phyloP scores from a whole-genome alignment of 352 stramenopile genomes.

The Phytopythium oedochilum region DNA sequence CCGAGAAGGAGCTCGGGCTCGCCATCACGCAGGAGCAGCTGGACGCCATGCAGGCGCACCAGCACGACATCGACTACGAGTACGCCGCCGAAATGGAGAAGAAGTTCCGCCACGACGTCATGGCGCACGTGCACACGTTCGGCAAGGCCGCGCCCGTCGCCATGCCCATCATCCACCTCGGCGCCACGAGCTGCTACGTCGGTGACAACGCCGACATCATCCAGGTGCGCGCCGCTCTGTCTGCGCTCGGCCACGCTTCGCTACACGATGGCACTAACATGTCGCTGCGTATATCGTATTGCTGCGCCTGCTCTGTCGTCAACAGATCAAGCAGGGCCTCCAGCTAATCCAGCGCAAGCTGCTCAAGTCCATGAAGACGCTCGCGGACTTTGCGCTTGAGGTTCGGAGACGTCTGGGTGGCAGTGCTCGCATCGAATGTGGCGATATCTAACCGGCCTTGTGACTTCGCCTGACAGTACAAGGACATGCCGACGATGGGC shows the following conservation, averaged over 20 bases:
- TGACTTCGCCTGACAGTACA: constrained; percentile 72
- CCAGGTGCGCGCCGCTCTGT: constrained; percentile 62
- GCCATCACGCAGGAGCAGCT: constrained; percentile 97
- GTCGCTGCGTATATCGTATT: too few relatives aligned
- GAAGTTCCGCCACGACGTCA: constrained; percentile 99
- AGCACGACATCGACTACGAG: constrained; percentile 98
- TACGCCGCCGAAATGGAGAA: constrained; percentile 97
- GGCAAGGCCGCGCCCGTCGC: constrained; percentile 94
- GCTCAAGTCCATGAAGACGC: constrained; percentile 94
- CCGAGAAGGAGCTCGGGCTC: constrained; percentile 97
- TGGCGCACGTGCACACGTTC: constrained; percentile 99
- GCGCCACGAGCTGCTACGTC: constrained; percentile 98
- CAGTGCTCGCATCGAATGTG: too few relatives aligned
- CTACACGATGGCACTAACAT: too few relatives aligned
- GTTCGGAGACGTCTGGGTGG: too few relatives aligned
- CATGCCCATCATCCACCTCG: constrained; percentile 99
- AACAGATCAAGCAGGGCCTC: constrained; percentile 92
- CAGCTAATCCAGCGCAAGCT: constrained; percentile 96
- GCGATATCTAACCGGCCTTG: too few relatives aligned
- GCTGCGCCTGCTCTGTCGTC: too few relatives aligned
- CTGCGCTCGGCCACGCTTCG: too few relatives aligned
- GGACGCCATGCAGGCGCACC: constrained; percentile 93
- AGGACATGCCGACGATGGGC: constrained; percentile 96
- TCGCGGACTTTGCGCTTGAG: constrained; percentile 91
- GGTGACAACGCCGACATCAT: constrained; percentile 99